Percentiles rank a stretch among this genome's conserved stretches.
Evolutionary conservation across 345 rosid species (phyloP).

Genomic region (Linum usitatissimum): DNA sequence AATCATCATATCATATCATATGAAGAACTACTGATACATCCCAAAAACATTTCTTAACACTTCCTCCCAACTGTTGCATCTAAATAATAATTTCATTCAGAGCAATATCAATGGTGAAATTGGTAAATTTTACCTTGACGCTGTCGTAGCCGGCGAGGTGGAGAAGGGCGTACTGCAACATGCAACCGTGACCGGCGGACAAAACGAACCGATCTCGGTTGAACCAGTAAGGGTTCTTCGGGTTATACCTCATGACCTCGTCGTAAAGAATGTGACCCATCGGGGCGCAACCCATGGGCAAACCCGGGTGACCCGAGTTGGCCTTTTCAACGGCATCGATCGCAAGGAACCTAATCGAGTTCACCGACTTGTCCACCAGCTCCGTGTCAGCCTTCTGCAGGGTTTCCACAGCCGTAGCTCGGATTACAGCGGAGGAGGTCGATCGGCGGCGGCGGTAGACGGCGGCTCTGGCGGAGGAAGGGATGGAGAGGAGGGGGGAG

Average conservation of each 20-base stretch:
- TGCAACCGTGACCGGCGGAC: conserved; percentile 96
- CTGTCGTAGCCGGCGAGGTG: conserved; percentile 97
- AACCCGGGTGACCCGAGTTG: conserved; percentile 91
- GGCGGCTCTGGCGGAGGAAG: background rate
- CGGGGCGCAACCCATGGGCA: conserved; percentile 98
- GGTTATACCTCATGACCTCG: conserved; percentile 85
- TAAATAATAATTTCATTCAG: too few relatives aligned
- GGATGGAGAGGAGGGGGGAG: background rate
- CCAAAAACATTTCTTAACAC: too few relatives aligned
- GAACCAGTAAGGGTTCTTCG: conserved; percentile 95
- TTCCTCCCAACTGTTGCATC: too few relatives aligned
- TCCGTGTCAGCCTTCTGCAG: conserved; percentile 42
- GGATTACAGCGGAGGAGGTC: conserved; percentile 3
- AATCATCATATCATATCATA: too few relatives aligned
- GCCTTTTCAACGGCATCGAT: conserved; percentile 96
- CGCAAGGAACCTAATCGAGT: conserved; percentile 77
- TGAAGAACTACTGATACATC: too few relatives aligned
- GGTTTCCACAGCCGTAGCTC: conserved; percentile 49
- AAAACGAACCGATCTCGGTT: conserved; percentile 90
- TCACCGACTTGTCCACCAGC: conserved; percentile 65
- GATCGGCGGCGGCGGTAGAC: background rate
- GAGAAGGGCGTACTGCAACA: conserved; percentile 87
- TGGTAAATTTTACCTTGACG: conserved; percentile 39
- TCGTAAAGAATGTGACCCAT: conserved; percentile 83
- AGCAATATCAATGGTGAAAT: too few relatives aligned